Conservation (phyloP, 345 rosid genomes). For the Brassica juncea region DNA sequence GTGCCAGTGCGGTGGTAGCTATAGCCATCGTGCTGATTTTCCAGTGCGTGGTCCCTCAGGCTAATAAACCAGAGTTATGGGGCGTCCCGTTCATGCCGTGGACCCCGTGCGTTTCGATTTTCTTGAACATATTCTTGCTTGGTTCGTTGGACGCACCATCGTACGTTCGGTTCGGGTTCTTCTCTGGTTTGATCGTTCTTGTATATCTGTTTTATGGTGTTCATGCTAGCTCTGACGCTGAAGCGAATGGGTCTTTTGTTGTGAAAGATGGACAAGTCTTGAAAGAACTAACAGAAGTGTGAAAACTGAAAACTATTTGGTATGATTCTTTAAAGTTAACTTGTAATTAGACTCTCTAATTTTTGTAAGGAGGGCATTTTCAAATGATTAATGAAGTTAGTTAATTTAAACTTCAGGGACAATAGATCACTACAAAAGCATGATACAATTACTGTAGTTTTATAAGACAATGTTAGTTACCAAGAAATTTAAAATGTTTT, state of each 20-base stretch:
- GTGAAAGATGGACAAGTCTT: constrained; percentile 46
- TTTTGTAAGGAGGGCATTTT: neutral
- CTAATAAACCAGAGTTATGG: constrained; percentile 79
- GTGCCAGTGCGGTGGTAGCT: constrained; percentile 45
- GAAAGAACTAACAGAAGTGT: constrained; percentile 54
- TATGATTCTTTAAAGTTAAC: neutral
- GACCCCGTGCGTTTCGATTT: constrained; percentile 81
- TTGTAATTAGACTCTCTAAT: constrained; percentile 30
- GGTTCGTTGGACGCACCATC: constrained; percentile 75
- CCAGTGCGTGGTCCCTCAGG: constrained; percentile 59
- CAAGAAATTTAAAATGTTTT: neutral
- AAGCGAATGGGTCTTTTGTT: constrained; percentile 47
- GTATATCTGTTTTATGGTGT: constrained; percentile 81
- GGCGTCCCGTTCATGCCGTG: constrained; percentile 92
- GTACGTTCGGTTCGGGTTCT: constrained; percentile 67
- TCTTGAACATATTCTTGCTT: constrained; percentile 73
- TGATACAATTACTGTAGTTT: too few relatives aligned
- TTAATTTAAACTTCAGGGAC: too few relatives aligned
- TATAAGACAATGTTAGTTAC: too few relatives aligned
- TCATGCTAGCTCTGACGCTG: constrained; percentile 89
- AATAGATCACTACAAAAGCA: neutral
- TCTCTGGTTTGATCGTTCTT: constrained; percentile 60
- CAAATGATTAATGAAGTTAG: neutral
- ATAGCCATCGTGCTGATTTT: constrained; percentile 55
- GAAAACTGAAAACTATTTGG: constrained; percentile 39